Percentiles rank a stretch among this genome's conserved stretches.
These are phyloP conservation scores for Colletotrichum tropicicola DNA, from an alignment of 2,329 filamentous ascomycete genomes.

Conservation along the genomic window DNA sequence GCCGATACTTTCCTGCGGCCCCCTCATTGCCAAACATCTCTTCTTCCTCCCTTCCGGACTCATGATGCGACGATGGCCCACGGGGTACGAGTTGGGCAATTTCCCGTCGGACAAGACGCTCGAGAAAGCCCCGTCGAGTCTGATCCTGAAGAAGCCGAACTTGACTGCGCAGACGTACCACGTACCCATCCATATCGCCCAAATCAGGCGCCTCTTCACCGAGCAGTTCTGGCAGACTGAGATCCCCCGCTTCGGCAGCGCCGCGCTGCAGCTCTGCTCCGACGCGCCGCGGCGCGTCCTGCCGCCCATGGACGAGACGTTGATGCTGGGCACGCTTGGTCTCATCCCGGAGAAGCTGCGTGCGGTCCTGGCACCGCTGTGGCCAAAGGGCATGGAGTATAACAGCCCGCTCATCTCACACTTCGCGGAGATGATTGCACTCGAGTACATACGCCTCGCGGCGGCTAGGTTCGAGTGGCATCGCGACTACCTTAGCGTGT, in stretches of 20 bases:
- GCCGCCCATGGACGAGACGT: not conserved
- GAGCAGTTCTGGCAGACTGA: conserved; percentile 37
- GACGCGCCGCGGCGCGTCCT: not conserved
- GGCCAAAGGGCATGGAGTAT: not conserved
- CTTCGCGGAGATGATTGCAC: not conserved
- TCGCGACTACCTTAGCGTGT: not conserved
- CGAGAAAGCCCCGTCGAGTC: not conserved
- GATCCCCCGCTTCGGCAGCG: conserved; percentile 35
- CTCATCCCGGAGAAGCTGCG: not conserved
- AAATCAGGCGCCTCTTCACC: conserved; percentile 31
- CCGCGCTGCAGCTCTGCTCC: conserved; percentile 26
- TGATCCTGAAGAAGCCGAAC: not conserved
- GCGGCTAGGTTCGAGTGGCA: not conserved
- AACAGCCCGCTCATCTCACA: not conserved
- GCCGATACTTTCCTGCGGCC: not conserved
- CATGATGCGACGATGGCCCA: not conserved
- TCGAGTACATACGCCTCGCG: not conserved
- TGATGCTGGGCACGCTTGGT: not conserved
- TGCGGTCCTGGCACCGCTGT: not conserved
- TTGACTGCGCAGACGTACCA: not conserved
- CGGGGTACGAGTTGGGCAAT: not conserved
- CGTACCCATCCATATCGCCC: not conserved
- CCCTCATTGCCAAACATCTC: not conserved
- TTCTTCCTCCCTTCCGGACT: not conserved
- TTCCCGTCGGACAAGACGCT: not conserved